A percentile compares a stretch with the other conserved stretches of the same genome.
These are phyloP conservation scores for Flaveria brownii DNA, from an alignment of 129 eudicot genomes.

Conservation along the genomic window DNA sequence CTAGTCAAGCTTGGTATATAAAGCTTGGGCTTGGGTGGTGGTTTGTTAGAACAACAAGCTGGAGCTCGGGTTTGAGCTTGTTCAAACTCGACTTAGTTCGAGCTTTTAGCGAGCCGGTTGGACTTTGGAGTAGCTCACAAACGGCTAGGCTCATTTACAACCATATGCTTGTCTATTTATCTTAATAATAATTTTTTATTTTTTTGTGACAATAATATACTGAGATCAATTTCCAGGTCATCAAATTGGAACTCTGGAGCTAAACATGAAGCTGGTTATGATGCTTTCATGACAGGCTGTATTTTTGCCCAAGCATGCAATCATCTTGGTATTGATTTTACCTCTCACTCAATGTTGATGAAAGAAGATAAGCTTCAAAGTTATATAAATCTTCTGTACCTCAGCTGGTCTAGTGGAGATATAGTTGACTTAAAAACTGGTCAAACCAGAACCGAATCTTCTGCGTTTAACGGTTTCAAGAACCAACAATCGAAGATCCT, in stretches of 20 bases:
- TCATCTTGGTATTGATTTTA: conserved; percentile 58
- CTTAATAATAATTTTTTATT: neutral
- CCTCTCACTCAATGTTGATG: conserved; percentile 22
- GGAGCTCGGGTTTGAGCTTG: neutral
- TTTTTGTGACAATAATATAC: neutral
- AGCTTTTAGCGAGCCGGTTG: neutral
- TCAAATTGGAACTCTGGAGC: conserved; percentile 96
- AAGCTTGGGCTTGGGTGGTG: too few species aligned
- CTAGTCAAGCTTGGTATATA: neutral
- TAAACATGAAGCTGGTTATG: conserved; percentile 98
- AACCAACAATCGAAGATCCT: conserved; percentile 32
- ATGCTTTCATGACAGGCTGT: conserved; percentile 97
- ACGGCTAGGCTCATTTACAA: neutral
- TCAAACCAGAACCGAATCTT: conserved; percentile 39
- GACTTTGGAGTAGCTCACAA: neutral
- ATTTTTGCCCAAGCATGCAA: conserved; percentile 86
- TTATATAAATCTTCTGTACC: conserved; percentile 69
- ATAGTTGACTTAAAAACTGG: conserved; percentile 72
- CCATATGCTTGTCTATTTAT: neutral
- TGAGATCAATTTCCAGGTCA: conserved; percentile 47
- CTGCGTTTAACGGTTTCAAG: conserved; percentile 24
- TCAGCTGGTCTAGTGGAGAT: conserved; percentile 82
- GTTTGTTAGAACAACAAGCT: neutral
- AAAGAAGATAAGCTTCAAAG: conserved; percentile 62
- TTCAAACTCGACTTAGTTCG: neutral